Conservation (phyloP, 352 stramenopile genomes). For the Phytophthora vignae region DNA sequence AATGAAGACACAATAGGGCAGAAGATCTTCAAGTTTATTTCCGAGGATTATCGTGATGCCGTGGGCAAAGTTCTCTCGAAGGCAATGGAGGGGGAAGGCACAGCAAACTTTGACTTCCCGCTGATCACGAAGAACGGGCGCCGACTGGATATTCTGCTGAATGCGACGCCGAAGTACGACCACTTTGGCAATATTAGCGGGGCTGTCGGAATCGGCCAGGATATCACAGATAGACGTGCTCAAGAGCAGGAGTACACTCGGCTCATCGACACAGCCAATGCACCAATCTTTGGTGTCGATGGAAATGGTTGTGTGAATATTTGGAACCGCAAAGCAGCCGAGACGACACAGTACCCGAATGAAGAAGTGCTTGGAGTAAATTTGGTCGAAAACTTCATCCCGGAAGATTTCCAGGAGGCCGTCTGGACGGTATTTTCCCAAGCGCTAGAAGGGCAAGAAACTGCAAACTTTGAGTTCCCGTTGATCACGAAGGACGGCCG, state of each 20-base stretch:
- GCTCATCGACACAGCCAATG: constrained; percentile 52
- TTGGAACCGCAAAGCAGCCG: constrained; percentile 69
- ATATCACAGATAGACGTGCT: constrained; percentile 72
- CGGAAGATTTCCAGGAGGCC: constrained; percentile 37
- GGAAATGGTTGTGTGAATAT: constrained; percentile 48
- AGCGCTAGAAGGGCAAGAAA: constrained; percentile 55
- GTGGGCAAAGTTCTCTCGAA: constrained; percentile 47
- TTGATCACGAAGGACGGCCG: constrained; percentile 65
- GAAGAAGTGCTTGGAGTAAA: constrained; percentile 57
- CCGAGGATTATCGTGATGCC: constrained; percentile 46
- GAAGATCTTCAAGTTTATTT: constrained; percentile 82
- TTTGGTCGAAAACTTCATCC: constrained; percentile 51
- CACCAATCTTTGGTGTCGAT: constrained; percentile 65
- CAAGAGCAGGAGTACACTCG: constrained; percentile 31
- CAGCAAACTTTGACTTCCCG: constrained; percentile 74
- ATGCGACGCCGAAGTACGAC: constrained; percentile 71
- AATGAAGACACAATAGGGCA: constrained; percentile 86
- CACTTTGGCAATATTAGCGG: constrained; percentile 70
- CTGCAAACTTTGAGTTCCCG: constrained; percentile 70
- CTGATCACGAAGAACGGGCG: constrained; percentile 66
- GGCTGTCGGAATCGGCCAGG: constrained; percentile 76
- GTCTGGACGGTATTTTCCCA: constrained; percentile 48
- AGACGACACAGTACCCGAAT: constrained; percentile 67
- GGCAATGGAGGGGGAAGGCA: constrained; percentile 46
- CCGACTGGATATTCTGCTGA: constrained; percentile 60